Conservation (phyloP, 768 basidiomycete species). For the Suillus subaureus region DNA sequence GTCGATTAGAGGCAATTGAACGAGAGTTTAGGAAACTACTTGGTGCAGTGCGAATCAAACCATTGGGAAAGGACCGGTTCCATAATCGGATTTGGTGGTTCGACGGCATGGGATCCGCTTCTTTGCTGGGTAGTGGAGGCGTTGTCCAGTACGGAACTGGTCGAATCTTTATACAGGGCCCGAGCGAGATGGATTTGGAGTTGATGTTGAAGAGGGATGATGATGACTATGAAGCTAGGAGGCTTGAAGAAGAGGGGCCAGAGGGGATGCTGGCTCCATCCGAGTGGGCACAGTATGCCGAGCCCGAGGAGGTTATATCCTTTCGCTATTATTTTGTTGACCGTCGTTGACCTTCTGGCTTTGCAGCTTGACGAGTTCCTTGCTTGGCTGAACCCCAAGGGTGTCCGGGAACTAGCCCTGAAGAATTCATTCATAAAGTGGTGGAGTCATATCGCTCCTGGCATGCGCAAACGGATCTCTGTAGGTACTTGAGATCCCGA, state of each 20-base stretch:
- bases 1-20: slow-evolving; percentile 83
- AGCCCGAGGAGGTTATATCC: slow-evolving; percentile 74
- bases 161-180: slow-evolving; percentile 90
- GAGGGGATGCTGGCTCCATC: slow-evolving; percentile 70
- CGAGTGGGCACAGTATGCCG: slow-evolving; percentile 92
- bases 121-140: slow-evolving; percentile 77
- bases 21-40: slow-evolving; percentile 91
- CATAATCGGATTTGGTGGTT: slow-evolving; percentile 99
- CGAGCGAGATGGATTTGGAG: slow-evolving; percentile 78
- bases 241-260: slow-evolving; percentile 79
- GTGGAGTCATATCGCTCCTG: slow-evolving; percentile 81
- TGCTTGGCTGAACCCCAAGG: slow-evolving; percentile 91
- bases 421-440: slow-evolving; percentile 79
- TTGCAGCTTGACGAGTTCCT: slow-evolving; percentile 78
- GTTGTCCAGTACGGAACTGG: slow-evolving; percentile 86
- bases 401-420: slow-evolving; percentile 82
- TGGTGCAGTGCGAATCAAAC: slow-evolving; percentile 83
- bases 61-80: slow-evolving; percentile 90
- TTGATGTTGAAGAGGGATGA: slow-evolving; percentile 62
- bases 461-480: slow-evolving; percentile 72
- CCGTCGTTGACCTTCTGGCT: slow-evolving; percentile 15
- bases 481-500: slow-evolving; percentile 46
- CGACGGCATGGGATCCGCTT: slow-evolving; percentile 89
- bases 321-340: background rate
- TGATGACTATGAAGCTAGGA: slow-evolving; percentile 53